Evolutionary conservation across 202 grass and related monocot genomes (phyloP).

Genomic region (Miscanthus sacchariflorus): DNA sequence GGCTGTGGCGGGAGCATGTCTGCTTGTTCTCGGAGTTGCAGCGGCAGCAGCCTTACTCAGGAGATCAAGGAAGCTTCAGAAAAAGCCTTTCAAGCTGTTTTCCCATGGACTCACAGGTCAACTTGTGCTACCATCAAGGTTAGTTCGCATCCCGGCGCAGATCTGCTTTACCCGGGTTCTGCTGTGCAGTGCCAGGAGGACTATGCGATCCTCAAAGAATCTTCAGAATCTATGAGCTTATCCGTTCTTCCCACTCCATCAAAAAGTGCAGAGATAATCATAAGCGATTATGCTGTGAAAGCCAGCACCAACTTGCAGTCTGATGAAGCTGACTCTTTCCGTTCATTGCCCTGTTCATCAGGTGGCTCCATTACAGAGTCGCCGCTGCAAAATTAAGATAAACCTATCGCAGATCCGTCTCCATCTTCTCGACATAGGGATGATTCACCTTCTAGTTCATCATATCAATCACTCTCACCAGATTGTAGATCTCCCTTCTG

Average conservation of each 20-base stretch:
- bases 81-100: conserved; percentile 37
- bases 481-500: conserved; percentile 36
- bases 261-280: conserved; percentile 34
- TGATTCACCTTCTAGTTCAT: conserved; percentile 51
- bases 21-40: conserved; percentile 40
- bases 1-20: conserved; percentile 17
- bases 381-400: conserved; percentile 14
- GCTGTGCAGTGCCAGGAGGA: conserved; percentile 44
- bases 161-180: conserved; percentile 55
- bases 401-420: background rate
- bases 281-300: conserved; percentile 30
- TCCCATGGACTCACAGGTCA: conserved; percentile 42
- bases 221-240: conserved; percentile 40
- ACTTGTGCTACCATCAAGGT: conserved; percentile 64
- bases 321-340: conserved; percentile 63
- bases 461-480: conserved; percentile 59
- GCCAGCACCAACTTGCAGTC: background rate
- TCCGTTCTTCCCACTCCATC: conserved; percentile 32
- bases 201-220: conserved; percentile 11
- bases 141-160: conserved; percentile 68
- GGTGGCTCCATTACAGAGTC: conserved; percentile 40
- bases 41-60: conserved; percentile 39
- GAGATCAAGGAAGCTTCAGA: conserved; percentile 46
- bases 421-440: background rate
- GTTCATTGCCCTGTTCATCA: conserved; percentile 48